phyloP scores from a whole-genome alignment of 2,329 filamentous ascomycete genomes.

The Zelopaecilomyces penicillatus region DNA sequence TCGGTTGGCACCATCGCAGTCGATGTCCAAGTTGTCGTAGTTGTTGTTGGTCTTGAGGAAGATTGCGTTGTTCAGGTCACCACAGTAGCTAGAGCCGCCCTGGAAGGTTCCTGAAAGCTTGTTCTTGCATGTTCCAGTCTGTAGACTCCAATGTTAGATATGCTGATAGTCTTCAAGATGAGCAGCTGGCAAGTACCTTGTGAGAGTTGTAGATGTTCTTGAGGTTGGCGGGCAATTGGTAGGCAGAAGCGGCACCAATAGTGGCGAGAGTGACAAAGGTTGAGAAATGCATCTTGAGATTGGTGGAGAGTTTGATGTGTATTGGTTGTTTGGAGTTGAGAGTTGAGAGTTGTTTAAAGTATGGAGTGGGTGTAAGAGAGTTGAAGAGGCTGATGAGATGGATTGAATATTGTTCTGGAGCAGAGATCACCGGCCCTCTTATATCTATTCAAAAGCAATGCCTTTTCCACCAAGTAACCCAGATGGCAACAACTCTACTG shows the following conservation, averaged over 20 bases:
- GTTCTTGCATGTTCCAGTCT: constrained; percentile 22
- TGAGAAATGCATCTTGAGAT: constrained; percentile 3
- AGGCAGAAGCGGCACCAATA: constrained; percentile 9
- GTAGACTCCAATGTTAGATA: neutral
- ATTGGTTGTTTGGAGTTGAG: too few species aligned
- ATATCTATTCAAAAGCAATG: too few species aligned
- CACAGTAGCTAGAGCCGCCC: constrained; percentile 12
- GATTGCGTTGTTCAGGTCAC: constrained; percentile 27
- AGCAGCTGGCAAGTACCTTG: neutral
- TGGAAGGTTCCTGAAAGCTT: constrained; percentile 9
- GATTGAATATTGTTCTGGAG: too few species aligned
- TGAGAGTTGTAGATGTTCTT: constrained; percentile 9
- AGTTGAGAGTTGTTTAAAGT: too few species aligned
- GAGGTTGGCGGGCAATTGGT: constrained; percentile 9
- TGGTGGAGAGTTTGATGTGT: neutral
- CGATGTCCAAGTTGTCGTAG: constrained; percentile 8
- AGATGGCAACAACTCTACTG: too few species aligned
- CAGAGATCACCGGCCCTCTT: too few species aligned
- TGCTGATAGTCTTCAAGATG: neutral
- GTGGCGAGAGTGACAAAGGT: constrained; percentile 4
- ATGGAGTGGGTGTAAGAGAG: too few species aligned
- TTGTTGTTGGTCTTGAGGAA: constrained; percentile 17
- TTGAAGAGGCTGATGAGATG: too few species aligned
- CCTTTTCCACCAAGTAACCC: too few species aligned
- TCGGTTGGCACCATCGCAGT: constrained; percentile 6